Percentiles rank a stretch among this genome's conserved stretches.
Evolutionary conservation across 345 rosid genomes (phyloP).

Genomic region (Eucalyptus lansdowneana): DNA sequence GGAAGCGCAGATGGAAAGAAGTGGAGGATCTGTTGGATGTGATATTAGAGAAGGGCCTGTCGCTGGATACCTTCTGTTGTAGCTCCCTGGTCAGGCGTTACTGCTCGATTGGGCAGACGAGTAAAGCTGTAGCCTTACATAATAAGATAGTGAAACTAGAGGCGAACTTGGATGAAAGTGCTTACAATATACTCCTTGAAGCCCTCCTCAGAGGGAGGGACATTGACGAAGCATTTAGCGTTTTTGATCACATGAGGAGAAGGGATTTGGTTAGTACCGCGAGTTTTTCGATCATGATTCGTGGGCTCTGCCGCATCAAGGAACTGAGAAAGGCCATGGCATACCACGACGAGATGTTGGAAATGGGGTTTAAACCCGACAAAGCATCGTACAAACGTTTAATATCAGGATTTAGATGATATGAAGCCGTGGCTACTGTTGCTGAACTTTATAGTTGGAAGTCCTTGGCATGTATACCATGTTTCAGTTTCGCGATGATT

Average conservation of each 20-base stretch:
- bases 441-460: background rate
- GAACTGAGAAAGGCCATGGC: constrained; percentile 65
- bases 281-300: constrained; percentile 38
- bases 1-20: constrained; percentile 28
- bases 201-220: constrained; percentile 21
- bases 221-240: constrained; percentile 31
- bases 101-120: constrained; percentile 26
- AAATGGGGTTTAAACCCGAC: constrained; percentile 51
- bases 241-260: constrained; percentile 44
- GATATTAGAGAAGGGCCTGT: constrained; percentile 34
- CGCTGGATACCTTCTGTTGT: constrained; percentile 31
- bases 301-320: constrained; percentile 29
- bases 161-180: constrained; percentile 29
- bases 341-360: constrained; percentile 64
- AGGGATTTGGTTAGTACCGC: constrained; percentile 11
- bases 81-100: constrained; percentile 34
- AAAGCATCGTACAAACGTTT: constrained; percentile 38
- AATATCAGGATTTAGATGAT: constrained; percentile 25
- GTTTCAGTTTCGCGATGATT: background rate
- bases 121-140: constrained; percentile 42
- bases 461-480: background rate
- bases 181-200: constrained; percentile 37
- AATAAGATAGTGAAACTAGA: constrained; percentile 29
- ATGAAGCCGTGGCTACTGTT: background rate
- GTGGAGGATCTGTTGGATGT: constrained; percentile 41